A percentile compares a stretch with the other conserved stretches of the same genome.
phyloP scores from a whole-genome alignment of 164 flowering plant species.

The Macadamia tetraphylla region DNA sequence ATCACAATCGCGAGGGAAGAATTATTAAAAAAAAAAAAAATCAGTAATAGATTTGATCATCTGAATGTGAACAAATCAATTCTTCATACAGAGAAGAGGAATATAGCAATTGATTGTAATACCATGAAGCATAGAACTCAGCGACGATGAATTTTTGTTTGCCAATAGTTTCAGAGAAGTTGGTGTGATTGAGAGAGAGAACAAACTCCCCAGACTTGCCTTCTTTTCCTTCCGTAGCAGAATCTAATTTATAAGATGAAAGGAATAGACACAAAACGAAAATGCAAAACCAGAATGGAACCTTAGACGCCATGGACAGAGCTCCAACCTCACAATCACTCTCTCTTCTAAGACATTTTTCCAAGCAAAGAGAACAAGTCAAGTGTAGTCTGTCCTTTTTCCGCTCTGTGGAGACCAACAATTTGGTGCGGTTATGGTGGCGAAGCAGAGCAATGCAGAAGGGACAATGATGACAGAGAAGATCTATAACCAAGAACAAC shows the following conservation, averaged over 20 bases:
- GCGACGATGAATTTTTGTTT: slow-evolving; percentile 76
- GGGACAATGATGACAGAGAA: no score
- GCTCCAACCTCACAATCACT: neutral
- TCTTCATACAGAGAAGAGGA: neutral
- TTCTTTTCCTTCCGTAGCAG: slow-evolving; percentile 19
- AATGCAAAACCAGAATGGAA: slow-evolving; percentile 21
- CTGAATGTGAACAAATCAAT: neutral
- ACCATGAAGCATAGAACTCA: slow-evolving; percentile 97
- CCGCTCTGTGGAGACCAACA: no score
- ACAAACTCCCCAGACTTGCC: slow-evolving; percentile 45
- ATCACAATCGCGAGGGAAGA: neutral
- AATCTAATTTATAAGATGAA: slow-evolving; percentile 11
- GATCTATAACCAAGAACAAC: no score
- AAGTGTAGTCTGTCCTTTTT: no score
- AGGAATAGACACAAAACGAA: slow-evolving; percentile 15
- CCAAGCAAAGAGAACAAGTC: no score
- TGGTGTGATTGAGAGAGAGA: slow-evolving; percentile 64
- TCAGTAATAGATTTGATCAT: no score
- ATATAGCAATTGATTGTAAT: neutral
- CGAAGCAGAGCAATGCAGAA: no score
- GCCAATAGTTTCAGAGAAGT: slow-evolving; percentile 58
- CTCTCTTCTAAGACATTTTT: no score
- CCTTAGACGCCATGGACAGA: slow-evolving; percentile 31
- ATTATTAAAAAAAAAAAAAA: neutral
- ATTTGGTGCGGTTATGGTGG: no score